Evolutionary conservation across 768 basidiomycete genomes (phyloP), one percentile per base, ranked within the genome.

Genomic region (Trametes gibbosa): DNA sequence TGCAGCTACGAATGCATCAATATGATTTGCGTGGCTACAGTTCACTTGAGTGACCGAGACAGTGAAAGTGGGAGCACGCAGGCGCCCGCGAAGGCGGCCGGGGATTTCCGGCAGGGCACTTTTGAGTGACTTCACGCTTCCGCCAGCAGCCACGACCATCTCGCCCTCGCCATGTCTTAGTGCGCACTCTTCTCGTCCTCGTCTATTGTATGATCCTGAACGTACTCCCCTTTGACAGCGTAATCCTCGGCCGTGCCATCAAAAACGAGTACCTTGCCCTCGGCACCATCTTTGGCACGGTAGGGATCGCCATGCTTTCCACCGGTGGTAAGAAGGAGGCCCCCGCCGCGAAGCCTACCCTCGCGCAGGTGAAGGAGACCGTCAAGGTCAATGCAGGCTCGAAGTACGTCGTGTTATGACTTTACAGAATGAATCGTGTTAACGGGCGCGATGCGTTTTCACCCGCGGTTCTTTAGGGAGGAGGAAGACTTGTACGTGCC

Each of bases 231-330:
- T 41, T 23, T 24, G 2, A 34, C 69, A 92, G 91, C 81, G 77
- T 81, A 62, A 86, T 93, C 68, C 70, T 90, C 62, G 91, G 91
- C 72, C 89, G 90, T 64, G 82, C 81, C 70, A 79, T 93, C 68
- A 90, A 88, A 78, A 87, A 84, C 70, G 89, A 92, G 77, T 85
- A 90, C 77, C 81, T 93, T 63, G 82, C 86, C 21, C 79, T 92
- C 55, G 85, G 82, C 54, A 84, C 85, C 39, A 81, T 93, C 56
- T 74, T 79, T 47, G 73, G 76, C 51, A 76, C 83, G 50, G 84
- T 83, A 58, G 82, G 82, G 55, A 72, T 80, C 56, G 79, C 81
- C 37, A 78, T 78, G 64, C 79, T 80, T 52, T 77, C 83, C 40
- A 77, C 79, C 49, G 84, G 87, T 34, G 82, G 81, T 47, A 85